Evolutionary conservation across 257 asterid genomes (phyloP), one percentile per base, ranked within the genome.

Genomic region (Solanum rostratum): DNA sequence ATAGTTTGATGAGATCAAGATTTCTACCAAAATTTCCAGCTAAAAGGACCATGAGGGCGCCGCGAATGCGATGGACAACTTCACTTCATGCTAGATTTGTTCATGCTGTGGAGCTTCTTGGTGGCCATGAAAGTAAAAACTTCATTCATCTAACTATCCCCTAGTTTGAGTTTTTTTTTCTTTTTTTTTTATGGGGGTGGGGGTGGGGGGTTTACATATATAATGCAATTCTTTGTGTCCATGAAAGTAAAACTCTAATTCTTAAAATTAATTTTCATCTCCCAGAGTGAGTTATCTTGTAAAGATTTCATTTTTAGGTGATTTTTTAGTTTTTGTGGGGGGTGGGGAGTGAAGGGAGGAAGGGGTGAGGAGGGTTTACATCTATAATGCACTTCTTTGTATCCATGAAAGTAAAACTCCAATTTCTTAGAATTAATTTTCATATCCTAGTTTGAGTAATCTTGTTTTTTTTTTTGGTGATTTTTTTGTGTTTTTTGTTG

Each of bases 91-190:
- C 95, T 10, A 96, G 99, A 7, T 96, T 96, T 74, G 98, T 94
- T 87, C 99, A 96, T 86, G 98, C 99, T 66, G 99, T 96, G 29
- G 98, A 96, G 83, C 99, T 96, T 41, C 97, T 96, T 63, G 98
- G 99, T 27, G 99, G 99, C 91, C 98, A 94, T 89, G 99, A 96
- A 90, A 95, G 99, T 95, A 92, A 46, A 62, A 39, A 15, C 85
- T 16, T n/a, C 16, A 24, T n/a, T 33, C 39, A 27, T 6, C 11
- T 15, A 19, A 71, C 43, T 27, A 63, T 22, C 3, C 12, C 19
- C 3, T 20, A 24, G 6, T 71, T n/a, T 33, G 1, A 66, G 10
- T 13, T 73, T 43, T 14, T 22, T 43, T 33, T 1, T 7, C 7
- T 33, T 33, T 20, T 22, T 60, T 57, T 7, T 18, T 33, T 33